phyloP scores from a whole-genome alignment of 2,329 filamentous ascomycete genomes.

The Arthrobotrys pseudoclavata region DNA sequence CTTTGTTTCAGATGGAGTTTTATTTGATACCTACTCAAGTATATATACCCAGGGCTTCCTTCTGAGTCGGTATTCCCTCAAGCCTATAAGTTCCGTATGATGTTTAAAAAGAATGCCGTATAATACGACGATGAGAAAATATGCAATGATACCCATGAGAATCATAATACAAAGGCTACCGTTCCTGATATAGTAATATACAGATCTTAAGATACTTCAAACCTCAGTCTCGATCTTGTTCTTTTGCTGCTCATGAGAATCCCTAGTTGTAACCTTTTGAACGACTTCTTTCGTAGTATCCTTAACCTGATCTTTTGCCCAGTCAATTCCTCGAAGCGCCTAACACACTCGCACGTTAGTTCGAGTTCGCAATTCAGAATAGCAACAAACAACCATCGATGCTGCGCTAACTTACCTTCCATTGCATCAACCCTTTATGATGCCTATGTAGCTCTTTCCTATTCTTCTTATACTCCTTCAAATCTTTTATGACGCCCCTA shows the following conservation, averaged over 20 bases:
- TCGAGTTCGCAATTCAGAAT: not conserved
- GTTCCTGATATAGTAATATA: no score
- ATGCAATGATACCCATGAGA: no score
- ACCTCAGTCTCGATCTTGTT: conserved; percentile 78
- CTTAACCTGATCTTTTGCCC: conserved; percentile 73
- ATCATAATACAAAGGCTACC: no score
- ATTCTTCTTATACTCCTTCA: conserved; percentile 74
- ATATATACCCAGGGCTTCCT: no score
- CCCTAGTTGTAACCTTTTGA: conserved; percentile 65
- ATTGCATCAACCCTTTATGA: conserved; percentile 81
- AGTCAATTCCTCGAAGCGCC: conserved; percentile 71
- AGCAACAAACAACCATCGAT: no score
- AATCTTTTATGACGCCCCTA: conserved; percentile 69
- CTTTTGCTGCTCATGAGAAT: conserved; percentile 74
- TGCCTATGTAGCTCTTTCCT: conserved; percentile 74
- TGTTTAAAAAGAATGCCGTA: no score
- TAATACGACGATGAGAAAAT: no score
- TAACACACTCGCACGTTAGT: conserved; percentile 63
- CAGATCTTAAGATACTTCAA: conserved; percentile 64
- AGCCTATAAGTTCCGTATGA: no score
- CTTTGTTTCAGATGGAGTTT: no score
- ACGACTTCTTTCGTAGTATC: conserved; percentile 68
- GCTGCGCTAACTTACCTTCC: conserved; percentile 67
- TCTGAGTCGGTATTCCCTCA: no score
- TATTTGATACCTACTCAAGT: no score